phyloP scores from a whole-genome alignment of 306 rosid genomes.

The Echinosophora koreensis region DNA sequence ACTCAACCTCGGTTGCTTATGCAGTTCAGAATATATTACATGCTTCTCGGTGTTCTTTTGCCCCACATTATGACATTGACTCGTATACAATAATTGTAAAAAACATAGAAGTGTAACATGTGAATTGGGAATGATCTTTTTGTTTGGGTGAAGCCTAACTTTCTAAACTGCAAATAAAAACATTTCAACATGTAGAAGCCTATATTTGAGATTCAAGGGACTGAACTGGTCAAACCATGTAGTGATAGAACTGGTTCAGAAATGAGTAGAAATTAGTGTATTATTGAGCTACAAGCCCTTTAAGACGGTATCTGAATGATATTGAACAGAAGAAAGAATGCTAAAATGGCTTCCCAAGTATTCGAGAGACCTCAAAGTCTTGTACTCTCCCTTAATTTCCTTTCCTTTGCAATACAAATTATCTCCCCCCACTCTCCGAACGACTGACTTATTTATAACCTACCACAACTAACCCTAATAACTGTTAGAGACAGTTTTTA shows the following conservation, averaged over 20 bases:
- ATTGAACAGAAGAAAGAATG: too few species aligned
- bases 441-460: too few species aligned
- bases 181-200: background rate
- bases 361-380: too few species aligned
- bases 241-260: background rate
- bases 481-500: too few species aligned
- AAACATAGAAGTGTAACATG: background rate
- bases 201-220: background rate
- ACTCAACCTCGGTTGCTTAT: background rate
- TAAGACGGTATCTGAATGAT: too few species aligned
- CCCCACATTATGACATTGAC: background rate
- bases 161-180: background rate
- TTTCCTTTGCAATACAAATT: too few species aligned
- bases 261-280: too few species aligned
- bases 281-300: too few species aligned
- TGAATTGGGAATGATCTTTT: background rate
- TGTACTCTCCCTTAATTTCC: too few species aligned
- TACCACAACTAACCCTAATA: too few species aligned
- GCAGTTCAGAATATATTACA: conserved; percentile 6
- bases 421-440: too few species aligned
- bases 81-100: background rate
- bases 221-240: conserved; percentile 8
- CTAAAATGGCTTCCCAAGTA: too few species aligned
- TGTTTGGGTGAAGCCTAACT: background rate
- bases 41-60: background rate